phyloP scores from a whole-genome alignment of 2,329 filamentous ascomycete species.

The Canariomyces notabilis region DNA sequence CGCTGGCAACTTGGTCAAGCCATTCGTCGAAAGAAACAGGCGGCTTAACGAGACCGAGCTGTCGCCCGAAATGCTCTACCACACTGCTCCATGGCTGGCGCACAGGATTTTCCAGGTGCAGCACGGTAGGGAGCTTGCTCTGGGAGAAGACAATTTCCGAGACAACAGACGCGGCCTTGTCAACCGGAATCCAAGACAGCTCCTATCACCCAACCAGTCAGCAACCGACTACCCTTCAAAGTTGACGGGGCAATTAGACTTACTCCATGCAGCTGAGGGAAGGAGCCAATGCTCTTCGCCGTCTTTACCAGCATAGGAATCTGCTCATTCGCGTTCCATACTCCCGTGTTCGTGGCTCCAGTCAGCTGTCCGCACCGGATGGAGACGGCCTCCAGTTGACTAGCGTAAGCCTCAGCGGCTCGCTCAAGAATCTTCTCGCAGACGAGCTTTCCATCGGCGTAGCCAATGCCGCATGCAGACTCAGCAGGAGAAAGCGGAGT shows the following conservation, averaged over 20 bases:
- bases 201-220: no score
- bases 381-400: not conserved
- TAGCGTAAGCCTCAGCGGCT: not conserved
- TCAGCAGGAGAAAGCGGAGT: not conserved
- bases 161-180: not conserved
- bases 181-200: not conserved
- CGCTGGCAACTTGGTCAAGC: not conserved
- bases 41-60: not conserved
- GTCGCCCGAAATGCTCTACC: not conserved
- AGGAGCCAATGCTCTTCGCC: not conserved
- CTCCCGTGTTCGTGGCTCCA: not conserved
- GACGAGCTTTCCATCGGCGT: not conserved
- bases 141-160: not conserved
- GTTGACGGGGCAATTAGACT: no score
- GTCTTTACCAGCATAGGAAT: not conserved
- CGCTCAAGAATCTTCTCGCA: not conserved
- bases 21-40: not conserved
- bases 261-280: not conserved
- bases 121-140: not conserved
- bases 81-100: not conserved
- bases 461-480: not conserved
- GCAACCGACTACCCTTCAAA: no score
- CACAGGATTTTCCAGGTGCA: constrained; percentile 1
- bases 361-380: not conserved
- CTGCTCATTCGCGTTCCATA: not conserved